Evolutionary conservation across 306 rosid species (phyloP), one percentile per base, ranked within the genome.

Genomic region (Ormosia semicastrata): DNA sequence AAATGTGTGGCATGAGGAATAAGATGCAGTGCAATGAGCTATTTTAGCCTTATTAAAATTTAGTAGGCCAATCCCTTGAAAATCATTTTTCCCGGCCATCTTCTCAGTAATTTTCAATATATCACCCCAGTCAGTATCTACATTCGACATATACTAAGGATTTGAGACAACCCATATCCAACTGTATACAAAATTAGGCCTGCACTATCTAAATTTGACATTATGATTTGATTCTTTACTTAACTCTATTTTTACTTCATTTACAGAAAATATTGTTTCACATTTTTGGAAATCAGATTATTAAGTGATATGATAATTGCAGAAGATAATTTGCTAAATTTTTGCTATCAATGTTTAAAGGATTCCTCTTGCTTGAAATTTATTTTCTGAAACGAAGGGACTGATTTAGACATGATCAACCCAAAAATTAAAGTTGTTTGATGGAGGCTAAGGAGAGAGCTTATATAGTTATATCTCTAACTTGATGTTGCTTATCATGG

Each of bases 31-130:
- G 91, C 93, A 91, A 1, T 78, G 44, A 3, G 62, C 83, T 63
- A 91, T 57, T 79, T 87, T 93, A 29, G 73, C 73, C 39, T 69
- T 36, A 63, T 87, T 81, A 82, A 89, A 88, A 72, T 89, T 91
- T 54, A 91, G 43, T 17, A 89, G 81, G 0, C 24, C 1, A 24
- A 24, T 24, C 24, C 24, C 24, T 24, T 24, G 24, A 24, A 24
- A 24, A 0, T 24, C 24, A 24, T 24, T 24, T 24, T 24, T 24
- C 1, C 24, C 1, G 0, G 1, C 24, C 24, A 24, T 24, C 24
- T 24, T 24, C n/a, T n/a, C n/a, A 24, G 24, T 24, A 1, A 24
- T 24, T 24, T 24, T 24, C 24, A 24, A 24, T 24, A 24, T 24
- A 24, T 24, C 24, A 24, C 24, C 24, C 24, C 1, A 24, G 24